Conservation (phyloP, 2,329 filamentous ascomycete genomes). For the Clonostachys solani region DNA sequence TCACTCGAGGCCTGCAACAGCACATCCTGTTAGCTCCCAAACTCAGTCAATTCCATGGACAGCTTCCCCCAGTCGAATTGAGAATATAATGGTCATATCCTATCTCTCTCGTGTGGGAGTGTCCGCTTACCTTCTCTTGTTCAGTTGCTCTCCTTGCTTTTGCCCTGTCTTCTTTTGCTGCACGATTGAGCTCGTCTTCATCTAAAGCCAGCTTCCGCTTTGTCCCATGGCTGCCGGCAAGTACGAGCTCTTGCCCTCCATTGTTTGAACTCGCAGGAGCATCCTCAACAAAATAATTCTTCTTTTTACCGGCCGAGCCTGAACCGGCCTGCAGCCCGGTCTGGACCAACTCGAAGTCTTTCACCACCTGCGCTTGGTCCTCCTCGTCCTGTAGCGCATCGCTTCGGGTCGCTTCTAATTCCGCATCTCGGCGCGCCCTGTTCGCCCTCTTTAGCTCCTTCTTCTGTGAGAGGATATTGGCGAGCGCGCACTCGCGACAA, state of each 20-base stretch:
- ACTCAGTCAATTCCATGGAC: neutral
- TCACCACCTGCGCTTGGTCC: conserved; percentile 63
- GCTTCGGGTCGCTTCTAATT: conserved; percentile 58
- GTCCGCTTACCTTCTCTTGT: conserved; percentile 57
- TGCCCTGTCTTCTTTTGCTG: conserved; percentile 64
- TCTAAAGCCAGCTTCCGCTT: conserved; percentile 77
- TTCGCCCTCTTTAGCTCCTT: conserved; percentile 85
- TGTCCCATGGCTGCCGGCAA: conserved; percentile 9
- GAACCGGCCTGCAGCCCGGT: conserved; percentile 52
- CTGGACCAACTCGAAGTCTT: conserved; percentile 82
- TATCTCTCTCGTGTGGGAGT: no score
- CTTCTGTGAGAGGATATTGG: conserved; percentile 85
- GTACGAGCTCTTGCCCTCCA: neutral
- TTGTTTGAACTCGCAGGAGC: conserved; percentile 18
- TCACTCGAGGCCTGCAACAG: conserved; percentile 53
- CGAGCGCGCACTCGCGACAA: conserved; percentile 89
- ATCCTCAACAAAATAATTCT: conserved; percentile 30
- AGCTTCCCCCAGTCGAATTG: neutral
- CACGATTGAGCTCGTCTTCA: conserved; percentile 68
- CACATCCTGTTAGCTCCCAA: no score
- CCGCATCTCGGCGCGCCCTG: conserved; percentile 56
- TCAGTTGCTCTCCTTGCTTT: conserved; percentile 68
- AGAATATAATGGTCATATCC: no score
- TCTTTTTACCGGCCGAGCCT: conserved; percentile 1
- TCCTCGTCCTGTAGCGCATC: conserved; percentile 62